A percentile compares a stretch with the other conserved stretches of the same genome.
Evolutionary conservation across 148 eudicot genomes (phyloP).

Genomic region (Vaccinium darrowii): DNA sequence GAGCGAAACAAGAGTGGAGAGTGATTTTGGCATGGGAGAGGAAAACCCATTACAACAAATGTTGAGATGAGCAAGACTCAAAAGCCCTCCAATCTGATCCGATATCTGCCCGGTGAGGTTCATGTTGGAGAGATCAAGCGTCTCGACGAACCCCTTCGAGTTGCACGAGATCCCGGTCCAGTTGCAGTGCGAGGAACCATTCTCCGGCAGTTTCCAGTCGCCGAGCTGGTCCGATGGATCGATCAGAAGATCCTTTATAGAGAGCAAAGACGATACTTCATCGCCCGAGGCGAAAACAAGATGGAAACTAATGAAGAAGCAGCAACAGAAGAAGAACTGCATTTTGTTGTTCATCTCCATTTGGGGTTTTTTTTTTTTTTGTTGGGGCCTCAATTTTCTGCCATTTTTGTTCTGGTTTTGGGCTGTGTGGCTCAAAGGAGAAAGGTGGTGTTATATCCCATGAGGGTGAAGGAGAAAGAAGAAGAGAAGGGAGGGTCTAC

Average conservation of each 20-base stretch:
- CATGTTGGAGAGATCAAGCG: slow-evolving; percentile 73
- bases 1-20: slow-evolving; percentile 57
- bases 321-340: slow-evolving; percentile 25
- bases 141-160: slow-evolving; percentile 47
- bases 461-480: slow-evolving; percentile 21
- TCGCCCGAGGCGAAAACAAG: slow-evolving; percentile 24
- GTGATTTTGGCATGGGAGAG: slow-evolving; percentile 49
- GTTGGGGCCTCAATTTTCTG: not conserved
- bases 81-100: slow-evolving; percentile 42
- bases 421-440: slow-evolving; percentile 17
- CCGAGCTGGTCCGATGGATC: slow-evolving; percentile 54
- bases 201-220: slow-evolving; percentile 46
- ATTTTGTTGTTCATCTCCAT: slow-evolving; percentile 28
- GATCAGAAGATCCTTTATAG: slow-evolving; percentile 50
- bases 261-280: slow-evolving; percentile 47
- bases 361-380: not conserved
- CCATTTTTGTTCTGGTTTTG: slow-evolving; percentile 15
- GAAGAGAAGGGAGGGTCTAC: not conserved
- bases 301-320: slow-evolving; percentile 33
- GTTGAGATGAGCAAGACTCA: slow-evolving; percentile 45
- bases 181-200: slow-evolving; percentile 40
- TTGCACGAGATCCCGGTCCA: slow-evolving; percentile 88
- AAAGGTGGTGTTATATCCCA: slow-evolving; percentile 16
- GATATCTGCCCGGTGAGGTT: slow-evolving; percentile 68
- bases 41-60: slow-evolving; percentile 69